phyloP scores from a whole-genome alignment of 116 monocot species.

The Phalaenopsis hybrid region DNA sequence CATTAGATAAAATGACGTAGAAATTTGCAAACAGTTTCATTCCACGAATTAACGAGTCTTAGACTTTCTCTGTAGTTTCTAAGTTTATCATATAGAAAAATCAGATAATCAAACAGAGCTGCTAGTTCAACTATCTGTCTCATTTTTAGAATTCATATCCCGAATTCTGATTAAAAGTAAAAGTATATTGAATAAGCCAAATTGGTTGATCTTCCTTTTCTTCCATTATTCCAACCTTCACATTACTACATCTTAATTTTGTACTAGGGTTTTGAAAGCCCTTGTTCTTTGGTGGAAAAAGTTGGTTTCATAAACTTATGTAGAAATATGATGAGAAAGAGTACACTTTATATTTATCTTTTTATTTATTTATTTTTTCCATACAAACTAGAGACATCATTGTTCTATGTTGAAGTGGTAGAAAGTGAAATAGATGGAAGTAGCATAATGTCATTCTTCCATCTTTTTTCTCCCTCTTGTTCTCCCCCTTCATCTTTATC shows the following conservation, averaged over 20 bases:
- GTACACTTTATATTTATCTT: neutral
- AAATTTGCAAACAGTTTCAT: neutral
- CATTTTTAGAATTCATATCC: neutral
- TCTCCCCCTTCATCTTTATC: no score
- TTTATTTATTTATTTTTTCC: neutral
- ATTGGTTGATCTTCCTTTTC: neutral
- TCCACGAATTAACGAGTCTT: neutral
- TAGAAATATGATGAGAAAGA: neutral
- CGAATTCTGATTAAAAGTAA: neutral
- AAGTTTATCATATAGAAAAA: neutral
- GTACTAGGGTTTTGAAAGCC: neutral
- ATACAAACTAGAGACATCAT: neutral
- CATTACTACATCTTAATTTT: neutral
- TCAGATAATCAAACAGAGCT: neutral
- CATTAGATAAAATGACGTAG: neutral
- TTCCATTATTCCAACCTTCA: neutral
- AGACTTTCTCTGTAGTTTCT: neutral
- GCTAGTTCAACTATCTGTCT: neutral
- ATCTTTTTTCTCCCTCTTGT: neutral
- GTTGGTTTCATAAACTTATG: neutral
- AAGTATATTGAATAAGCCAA: neutral
- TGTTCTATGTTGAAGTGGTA: neutral
- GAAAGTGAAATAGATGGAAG: neutral
- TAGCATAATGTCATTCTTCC: neutral
- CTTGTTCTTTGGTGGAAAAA: neutral